Percentiles rank a stretch among this genome's conserved stretches.
Evolutionary conservation across 371 early-diverging fungal genomes (phyloP).

Genomic region (Mucor piriformis): DNA sequence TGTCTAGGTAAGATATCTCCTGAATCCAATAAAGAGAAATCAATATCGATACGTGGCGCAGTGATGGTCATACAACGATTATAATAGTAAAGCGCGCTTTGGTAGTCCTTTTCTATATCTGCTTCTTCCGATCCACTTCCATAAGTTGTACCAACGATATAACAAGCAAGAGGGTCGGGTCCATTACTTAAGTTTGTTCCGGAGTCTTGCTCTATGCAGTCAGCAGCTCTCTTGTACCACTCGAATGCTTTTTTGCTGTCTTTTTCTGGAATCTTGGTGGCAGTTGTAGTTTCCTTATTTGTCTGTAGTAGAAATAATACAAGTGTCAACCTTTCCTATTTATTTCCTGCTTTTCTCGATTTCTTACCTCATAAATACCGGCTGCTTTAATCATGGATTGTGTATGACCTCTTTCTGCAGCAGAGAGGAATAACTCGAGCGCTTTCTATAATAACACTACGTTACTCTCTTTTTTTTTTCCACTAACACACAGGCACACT

Average conservation of each 20-base stretch:
- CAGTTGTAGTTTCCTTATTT: conserved; percentile 2
- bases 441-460: conserved; percentile 33
- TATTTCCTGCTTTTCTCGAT: conserved; percentile 8
- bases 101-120: conserved; percentile 48
- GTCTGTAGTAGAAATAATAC: neutral
- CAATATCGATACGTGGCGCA: conserved; percentile 46
- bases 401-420: conserved; percentile 53
- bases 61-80: conserved; percentile 54
- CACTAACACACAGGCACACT: too few species aligned
- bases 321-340: neutral
- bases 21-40: conserved; percentile 38
- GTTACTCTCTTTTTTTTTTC: too few species aligned
- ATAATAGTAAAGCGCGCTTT: conserved; percentile 43
- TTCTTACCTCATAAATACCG: conserved; percentile 35
- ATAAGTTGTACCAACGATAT: conserved; percentile 49
- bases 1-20: conserved; percentile 33
- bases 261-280: conserved; percentile 27
- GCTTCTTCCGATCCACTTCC: conserved; percentile 48
- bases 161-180: conserved; percentile 49
- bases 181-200: conserved; percentile 36
- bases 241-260: conserved; percentile 48
- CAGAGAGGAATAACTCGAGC: conserved; percentile 36
- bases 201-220: conserved; percentile 29
- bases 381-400: conserved; percentile 52
- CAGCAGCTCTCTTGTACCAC: conserved; percentile 52